A percentile compares a stretch with the other conserved stretches of the same genome.
These are phyloP conservation scores for Russula brevipes DNA, from an alignment of 768 basidiomycete genomes.

Conservation along the genomic window DNA sequence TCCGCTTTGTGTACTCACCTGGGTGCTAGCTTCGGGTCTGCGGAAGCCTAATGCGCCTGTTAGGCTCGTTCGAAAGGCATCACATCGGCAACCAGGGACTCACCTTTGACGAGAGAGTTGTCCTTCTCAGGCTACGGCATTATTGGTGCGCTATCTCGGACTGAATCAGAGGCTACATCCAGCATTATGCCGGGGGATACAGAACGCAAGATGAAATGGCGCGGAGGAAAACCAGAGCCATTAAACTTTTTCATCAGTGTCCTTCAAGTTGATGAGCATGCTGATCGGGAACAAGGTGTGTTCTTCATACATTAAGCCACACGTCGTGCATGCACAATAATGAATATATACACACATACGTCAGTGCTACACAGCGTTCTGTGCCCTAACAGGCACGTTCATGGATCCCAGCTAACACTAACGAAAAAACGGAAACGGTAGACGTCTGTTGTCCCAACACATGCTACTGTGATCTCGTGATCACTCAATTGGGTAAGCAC, in stretches of 20 bases:
- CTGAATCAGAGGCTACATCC: constrained; percentile 49
- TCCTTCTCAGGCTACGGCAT: constrained; percentile 72
- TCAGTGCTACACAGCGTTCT: no score
- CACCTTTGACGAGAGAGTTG: constrained; percentile 72
- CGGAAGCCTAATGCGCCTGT: constrained; percentile 48
- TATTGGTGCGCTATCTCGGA: constrained; percentile 58
- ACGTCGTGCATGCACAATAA: no score
- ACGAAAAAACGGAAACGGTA: no score
- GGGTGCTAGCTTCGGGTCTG: constrained; percentile 65
- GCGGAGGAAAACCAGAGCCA: constrained; percentile 35
- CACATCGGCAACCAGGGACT: constrained; percentile 10
- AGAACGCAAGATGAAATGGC: constrained; percentile 61
- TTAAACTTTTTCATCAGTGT: constrained; percentile 7
- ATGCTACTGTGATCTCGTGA: no score
- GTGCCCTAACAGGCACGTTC: no score
- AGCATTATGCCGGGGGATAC: constrained; percentile 49
- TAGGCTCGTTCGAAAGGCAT: not conserved
- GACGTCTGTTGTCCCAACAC: no score
- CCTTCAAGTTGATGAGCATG: constrained; percentile 16
- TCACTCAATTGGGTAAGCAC: no score
- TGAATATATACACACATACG: no score
- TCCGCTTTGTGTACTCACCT: constrained; percentile 40
- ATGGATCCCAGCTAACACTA: no score
- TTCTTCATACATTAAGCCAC: no score
- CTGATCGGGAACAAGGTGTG: not conserved